Percentiles rank a stretch among this genome's conserved stretches.
Conservation (phyloP, 805 yeast species). For the Hanseniaspora singularis region DNA sequence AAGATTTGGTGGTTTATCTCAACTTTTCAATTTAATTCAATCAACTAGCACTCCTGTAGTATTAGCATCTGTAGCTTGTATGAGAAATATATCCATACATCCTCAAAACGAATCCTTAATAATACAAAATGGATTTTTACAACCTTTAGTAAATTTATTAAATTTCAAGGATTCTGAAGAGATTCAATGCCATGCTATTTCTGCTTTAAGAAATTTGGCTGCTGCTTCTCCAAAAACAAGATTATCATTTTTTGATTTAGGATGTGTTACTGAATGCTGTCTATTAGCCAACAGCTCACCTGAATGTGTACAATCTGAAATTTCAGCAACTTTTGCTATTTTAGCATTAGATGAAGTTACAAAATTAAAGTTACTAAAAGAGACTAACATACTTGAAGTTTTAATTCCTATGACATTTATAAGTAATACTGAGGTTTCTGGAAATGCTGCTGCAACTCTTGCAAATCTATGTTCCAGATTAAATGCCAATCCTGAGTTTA, state of each 20-base stretch:
- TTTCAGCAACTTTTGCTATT: constrained; percentile 93
- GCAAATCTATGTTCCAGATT: constrained; percentile 92
- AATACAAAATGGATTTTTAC: constrained; percentile 90
- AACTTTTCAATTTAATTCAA: constrained; percentile 77
- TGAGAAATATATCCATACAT: constrained; percentile 91
- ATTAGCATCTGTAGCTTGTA: constrained; percentile 95
- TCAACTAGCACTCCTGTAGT: constrained; percentile 85
- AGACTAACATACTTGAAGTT: constrained; percentile 74
- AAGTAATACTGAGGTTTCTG: constrained; percentile 86
- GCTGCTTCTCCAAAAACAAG: constrained; percentile 91
- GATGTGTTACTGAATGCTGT: constrained; percentile 88
- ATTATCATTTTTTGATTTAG: constrained; percentile 82
- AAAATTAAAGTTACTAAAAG: constrained; percentile 63
- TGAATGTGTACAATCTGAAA: constrained; percentile 88
- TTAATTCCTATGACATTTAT: constrained; percentile 84
- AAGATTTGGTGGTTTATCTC: constrained; percentile 88
- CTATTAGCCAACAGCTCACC: constrained; percentile 76
- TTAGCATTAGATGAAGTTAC: constrained; percentile 92
- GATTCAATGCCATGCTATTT: constrained; percentile 95
- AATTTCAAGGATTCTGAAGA: constrained; percentile 84
- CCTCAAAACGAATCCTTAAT: constrained; percentile 92
- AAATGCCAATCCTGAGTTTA: constrained; percentile 33
- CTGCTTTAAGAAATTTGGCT: constrained; percentile 88
- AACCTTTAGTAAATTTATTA: constrained; percentile 75
- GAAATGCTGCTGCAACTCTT: constrained; percentile 95